phyloP scores from a whole-genome alignment of 2,329 filamentous ascomycete genomes.

The Phialophora tarda region DNA sequence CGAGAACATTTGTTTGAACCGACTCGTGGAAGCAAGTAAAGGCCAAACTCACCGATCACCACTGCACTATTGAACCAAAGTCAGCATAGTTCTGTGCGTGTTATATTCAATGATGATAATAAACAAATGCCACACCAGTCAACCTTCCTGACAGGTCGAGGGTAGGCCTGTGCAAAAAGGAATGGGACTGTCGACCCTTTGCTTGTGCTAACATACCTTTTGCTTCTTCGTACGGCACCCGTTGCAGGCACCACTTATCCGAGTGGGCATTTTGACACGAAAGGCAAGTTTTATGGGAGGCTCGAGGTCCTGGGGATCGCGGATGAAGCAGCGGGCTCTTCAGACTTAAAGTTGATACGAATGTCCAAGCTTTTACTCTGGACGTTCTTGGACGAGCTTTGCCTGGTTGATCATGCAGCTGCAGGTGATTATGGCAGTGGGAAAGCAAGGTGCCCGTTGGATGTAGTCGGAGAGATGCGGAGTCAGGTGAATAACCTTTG shows the following conservation, averaged over 20 bases:
- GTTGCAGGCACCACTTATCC: conserved; percentile 51
- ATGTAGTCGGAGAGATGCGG: conserved; percentile 24
- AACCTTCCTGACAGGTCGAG: not conserved
- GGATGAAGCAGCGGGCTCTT: conserved; percentile 4
- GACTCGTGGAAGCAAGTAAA: not conserved
- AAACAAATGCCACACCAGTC: not conserved
- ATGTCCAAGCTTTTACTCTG: conserved; percentile 7
- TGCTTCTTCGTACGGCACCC: conserved; percentile 51
- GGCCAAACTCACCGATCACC: conserved; percentile 46
- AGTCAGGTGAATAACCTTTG: conserved; percentile 22
- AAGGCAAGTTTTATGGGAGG: not conserved
- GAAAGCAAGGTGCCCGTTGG: conserved; percentile 10
- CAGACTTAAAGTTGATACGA: conserved; percentile 15
- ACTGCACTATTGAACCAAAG: conserved; percentile 44
- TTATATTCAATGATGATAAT: not conserved
- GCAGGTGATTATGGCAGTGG: conserved; percentile 14
- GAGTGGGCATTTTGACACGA: conserved; percentile 42
- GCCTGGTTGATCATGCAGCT: conserved; percentile 8
- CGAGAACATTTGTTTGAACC: not conserved
- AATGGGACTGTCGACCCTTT: too few relatives aligned
- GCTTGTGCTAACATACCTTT: conserved; percentile 43
- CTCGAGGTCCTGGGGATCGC: not conserved
- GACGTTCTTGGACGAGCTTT: conserved; percentile 1
- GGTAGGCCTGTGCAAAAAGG: not conserved
- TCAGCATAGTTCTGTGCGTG: conserved; percentile 14